Conservation (phyloP, 768 basidiomycete genomes). For the Boletus tomentosulus region DNA sequence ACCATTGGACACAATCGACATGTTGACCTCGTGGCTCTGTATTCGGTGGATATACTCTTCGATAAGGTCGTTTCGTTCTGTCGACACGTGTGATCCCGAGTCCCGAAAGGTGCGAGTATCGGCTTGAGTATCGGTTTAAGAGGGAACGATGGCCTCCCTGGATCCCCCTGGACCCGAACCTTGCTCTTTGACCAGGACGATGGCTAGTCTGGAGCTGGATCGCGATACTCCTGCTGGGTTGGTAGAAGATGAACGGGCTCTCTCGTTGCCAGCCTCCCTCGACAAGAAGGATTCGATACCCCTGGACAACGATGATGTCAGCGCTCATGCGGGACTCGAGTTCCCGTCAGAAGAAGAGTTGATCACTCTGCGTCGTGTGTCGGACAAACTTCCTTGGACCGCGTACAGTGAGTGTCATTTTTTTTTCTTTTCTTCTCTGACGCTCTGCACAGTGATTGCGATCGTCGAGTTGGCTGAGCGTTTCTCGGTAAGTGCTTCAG, state of each 20-base stretch:
- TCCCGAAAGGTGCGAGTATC: not conserved
- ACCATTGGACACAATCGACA: too few relatives aligned
- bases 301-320: slow-evolving; percentile 26
- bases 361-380: slow-evolving; percentile 52
- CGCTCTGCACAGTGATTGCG: slow-evolving; percentile 48
- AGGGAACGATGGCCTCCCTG: not conserved
- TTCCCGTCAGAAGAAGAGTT: slow-evolving; percentile 65
- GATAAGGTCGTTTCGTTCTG: not conserved
- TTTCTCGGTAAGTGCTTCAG: slow-evolving; percentile 50
- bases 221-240: slow-evolving; percentile 8
- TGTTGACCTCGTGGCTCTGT: not conserved
- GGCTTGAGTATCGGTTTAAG: slow-evolving; percentile 4
- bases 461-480: slow-evolving; percentile 68
- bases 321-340: slow-evolving; percentile 48
- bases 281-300: slow-evolving; percentile 22
- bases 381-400: slow-evolving; percentile 56
- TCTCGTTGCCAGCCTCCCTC: slow-evolving; percentile 3
- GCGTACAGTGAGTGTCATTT: slow-evolving; percentile 36
- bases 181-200: not conserved
- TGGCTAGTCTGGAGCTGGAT: slow-evolving; percentile 11
- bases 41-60: not conserved
- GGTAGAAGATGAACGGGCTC: slow-evolving; percentile 8
- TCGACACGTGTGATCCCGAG: not conserved
- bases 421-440: not conserved
- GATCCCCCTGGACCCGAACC: not conserved